These are phyloP conservation scores for Acanthochlamys bracteata DNA, from an alignment of 106 monocot species.

Conservation along the genomic window DNA sequence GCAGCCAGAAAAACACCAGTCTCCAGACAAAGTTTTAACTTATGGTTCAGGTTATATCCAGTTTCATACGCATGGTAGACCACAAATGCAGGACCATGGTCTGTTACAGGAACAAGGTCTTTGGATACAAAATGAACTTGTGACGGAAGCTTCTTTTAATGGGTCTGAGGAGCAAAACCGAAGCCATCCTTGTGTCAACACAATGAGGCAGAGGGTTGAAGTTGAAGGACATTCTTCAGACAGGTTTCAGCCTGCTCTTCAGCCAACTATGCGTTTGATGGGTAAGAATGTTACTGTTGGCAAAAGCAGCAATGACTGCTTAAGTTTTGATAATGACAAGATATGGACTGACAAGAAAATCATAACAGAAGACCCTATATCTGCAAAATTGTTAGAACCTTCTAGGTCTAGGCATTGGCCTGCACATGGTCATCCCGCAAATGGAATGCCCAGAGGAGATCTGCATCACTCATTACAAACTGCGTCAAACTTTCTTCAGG, in stretches of 20 bases:
- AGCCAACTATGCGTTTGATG: conserved; percentile 39
- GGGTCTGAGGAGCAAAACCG: conserved; percentile 11
- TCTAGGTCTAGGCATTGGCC: neutral
- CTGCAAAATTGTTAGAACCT: conserved; percentile 1
- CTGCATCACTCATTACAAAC: neutral
- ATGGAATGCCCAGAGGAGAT: conserved; percentile 4
- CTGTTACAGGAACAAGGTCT: conserved; percentile 4
- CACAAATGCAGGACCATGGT: neutral
- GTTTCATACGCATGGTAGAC: neutral
- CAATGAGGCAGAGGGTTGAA: neutral
- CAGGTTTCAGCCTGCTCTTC: conserved; percentile 6
- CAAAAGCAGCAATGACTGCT: conserved; percentile 15
- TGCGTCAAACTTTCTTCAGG: conserved; percentile 6
- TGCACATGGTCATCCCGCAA: neutral
- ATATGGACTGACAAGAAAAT: conserved; percentile 30
- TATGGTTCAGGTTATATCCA: conserved; percentile 5
- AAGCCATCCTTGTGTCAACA: neutral
- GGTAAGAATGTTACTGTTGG: conserved; percentile 36
- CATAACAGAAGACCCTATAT: conserved; percentile 4
- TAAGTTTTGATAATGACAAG: conserved; percentile 18
- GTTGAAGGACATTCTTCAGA: neutral
- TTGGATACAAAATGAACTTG: neutral
- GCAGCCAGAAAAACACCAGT: neutral
- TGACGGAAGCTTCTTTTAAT: conserved; percentile 6
- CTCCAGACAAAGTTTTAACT: neutral